Evolutionary conservation across 2,329 filamentous ascomycete species (phyloP), one percentile per base, ranked within the genome.

Genomic region (Fusarium sp.): DNA sequence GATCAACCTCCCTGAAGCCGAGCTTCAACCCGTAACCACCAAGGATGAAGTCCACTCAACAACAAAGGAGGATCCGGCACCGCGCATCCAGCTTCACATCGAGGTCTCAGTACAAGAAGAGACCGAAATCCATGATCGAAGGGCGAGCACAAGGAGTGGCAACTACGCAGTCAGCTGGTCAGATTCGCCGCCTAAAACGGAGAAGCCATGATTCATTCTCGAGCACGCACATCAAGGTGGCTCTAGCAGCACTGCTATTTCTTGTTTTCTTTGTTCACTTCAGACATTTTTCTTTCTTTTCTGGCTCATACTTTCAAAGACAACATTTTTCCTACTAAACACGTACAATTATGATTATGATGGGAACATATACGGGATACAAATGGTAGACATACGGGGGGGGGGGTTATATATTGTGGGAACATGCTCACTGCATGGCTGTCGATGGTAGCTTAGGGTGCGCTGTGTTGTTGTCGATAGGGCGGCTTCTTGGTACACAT

Each of bases 151-250:
- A 13, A 66, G 58, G 39, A 78, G 71, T 32, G 71, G 72, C 3
- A 73, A 71, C 59, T 75, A 73, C n/a, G 64, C 67, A 8, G 70
- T 57, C 18, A 72, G 74, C 2, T 78, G 76, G 69, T 52, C 69
- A 7, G 69, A 66, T 34, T 66, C 68, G 6, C 39, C 57, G 7
- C 60, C 66, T 35, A 57, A 14, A 11, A 34, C 50, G 27, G 69
- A 75, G 4, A 54, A 67, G 14, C 67, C 72, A 18, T 62, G 74
- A n/a, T 68, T 50, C 23, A 59, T 73, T 32, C 63, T 65, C 6
- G 57, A 64, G 4, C 64, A 65, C 45, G 39, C 71, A 43, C 64
- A 76, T 35, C 68, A 74, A 14, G 62, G 69, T 25, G 54, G 67
- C n/a, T 78, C 71, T 34, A 66, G 64, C 60, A 64, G 57, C 16